These are phyloP conservation scores for Inga oerstediana DNA, from an alignment of 306 rosid species.

Conservation along the genomic window DNA sequence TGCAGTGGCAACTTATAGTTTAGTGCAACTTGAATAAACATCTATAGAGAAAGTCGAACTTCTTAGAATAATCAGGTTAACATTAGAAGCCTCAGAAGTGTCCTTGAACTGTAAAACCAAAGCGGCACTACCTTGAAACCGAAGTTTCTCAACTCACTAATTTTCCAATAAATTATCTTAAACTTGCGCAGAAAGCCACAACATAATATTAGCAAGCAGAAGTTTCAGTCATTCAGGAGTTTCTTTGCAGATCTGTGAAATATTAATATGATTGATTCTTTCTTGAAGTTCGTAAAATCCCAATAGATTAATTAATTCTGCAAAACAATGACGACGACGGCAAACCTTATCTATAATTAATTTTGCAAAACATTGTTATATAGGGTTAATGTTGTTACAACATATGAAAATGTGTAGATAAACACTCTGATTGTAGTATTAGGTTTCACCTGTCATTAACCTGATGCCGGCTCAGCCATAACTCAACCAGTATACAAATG, in stretches of 20 bases:
- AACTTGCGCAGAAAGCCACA: neutral
- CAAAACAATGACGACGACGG: neutral
- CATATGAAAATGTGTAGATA: neutral
- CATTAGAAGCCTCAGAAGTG: conserved; percentile 14
- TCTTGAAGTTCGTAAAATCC: neutral
- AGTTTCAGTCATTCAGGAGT: neutral
- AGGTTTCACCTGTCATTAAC: conserved; percentile 21
- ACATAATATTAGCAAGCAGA: conserved; percentile 2
- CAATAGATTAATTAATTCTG: neutral
- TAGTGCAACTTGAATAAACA: conserved; percentile 10
- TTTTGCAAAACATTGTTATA: neutral
- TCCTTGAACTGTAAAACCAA: conserved; percentile 17
- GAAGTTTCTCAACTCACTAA: conserved; percentile 20
- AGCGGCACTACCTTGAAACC: conserved; percentile 12
- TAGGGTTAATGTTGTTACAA: neutral
- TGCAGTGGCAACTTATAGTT: conserved; percentile 1
- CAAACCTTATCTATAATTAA: neutral
- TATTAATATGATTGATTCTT: neutral
- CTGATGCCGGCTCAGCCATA: conserved; percentile 9
- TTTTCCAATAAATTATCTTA: conserved; percentile 11
- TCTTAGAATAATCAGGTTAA: neutral
- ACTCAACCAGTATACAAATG: neutral
- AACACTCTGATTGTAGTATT: neutral
- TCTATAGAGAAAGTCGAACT: neutral
- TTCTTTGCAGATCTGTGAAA: conserved; percentile 18